Base-by-base conservation (phyloP, 208 protist genomes). In the Crithidia brevicula region DNA sequence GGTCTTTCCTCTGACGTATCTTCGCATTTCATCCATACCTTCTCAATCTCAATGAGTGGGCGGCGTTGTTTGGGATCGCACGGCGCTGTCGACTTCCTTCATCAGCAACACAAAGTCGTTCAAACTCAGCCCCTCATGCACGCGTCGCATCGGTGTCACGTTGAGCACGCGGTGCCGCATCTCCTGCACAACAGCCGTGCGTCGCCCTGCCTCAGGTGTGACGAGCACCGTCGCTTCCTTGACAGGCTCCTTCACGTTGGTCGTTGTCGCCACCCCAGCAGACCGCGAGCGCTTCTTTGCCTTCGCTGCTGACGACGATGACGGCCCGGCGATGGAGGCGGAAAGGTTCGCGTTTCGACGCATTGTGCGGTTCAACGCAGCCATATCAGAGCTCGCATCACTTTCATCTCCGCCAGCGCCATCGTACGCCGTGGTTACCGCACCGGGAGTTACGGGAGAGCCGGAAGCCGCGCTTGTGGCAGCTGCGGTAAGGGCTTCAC, bases 141-240 rank as follows among this genome's bases (percentile, higher is more conserved):
- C 71, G 38, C 81, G 81, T 0, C 74, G 76, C 81, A 86, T 86
- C 20, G 81, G 81, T 11, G 77, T 86, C 30, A 86, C 81, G 25
- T 54, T 77, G 25, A 63, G 67, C 8, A 82, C 80, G 25, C 72
- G 74, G 50, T 75, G 65, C 40, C 62, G 57, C 74, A 85, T 81
- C 59, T 69, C 70, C 56, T 82, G 70, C 62, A 81, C 74, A 34
- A 69, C 51, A 5, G 74, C 72, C 13, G 80, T 72, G 25, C 65
- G 50, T 2, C 72, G 64, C 3, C 80, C 80, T 1, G 74, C 80
- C 62, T 82, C 65, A 1, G 80, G 80, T 13, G 80, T 85, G 42
- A 69, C 58, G 16, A 85, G 52, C 16, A 85, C 80, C 25, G 53
- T 72, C 25, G 66, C 75, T 49, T 74, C 69, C 53, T 56, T 60